Conservation (phyloP, 805 yeast species). For the Saccharomyces jurei region DNA sequence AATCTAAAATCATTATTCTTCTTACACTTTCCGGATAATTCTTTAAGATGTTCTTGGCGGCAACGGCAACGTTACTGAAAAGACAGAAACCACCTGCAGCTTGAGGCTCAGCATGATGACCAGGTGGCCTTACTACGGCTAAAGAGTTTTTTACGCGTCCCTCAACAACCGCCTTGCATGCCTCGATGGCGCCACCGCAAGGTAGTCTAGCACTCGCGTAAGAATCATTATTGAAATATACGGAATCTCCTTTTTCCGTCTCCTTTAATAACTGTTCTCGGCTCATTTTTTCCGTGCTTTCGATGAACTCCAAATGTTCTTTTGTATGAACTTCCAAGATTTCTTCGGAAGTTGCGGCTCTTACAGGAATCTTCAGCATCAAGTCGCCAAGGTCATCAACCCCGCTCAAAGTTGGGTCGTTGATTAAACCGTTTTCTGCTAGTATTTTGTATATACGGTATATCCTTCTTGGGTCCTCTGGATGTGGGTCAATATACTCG, state of each 20-base stretch:
- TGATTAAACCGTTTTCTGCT: slow-evolving; percentile 87
- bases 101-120: slow-evolving; percentile 98
- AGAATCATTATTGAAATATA: slow-evolving; percentile 89
- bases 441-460: slow-evolving; percentile 87
- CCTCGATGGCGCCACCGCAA: slow-evolving; percentile 96
- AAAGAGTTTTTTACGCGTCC: slow-evolving; percentile 84
- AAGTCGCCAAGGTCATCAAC: slow-evolving; percentile 71
- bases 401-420: slow-evolving; percentile 64
- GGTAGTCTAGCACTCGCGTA: slow-evolving; percentile 78
- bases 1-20: slow-evolving; percentile 75
- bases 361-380: slow-evolving; percentile 82
- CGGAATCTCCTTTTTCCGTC: slow-evolving; percentile 89
- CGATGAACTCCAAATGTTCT: slow-evolving; percentile 69
- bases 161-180: slow-evolving; percentile 90
- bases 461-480: slow-evolving; percentile 95
- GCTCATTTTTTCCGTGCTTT: slow-evolving; percentile 67
- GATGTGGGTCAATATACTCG: slow-evolving; percentile 96
- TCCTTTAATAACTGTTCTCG: slow-evolving; percentile 68
- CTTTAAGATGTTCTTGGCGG: slow-evolving; percentile 76
- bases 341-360: slow-evolving; percentile 85
- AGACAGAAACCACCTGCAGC: slow-evolving; percentile 95
- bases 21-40: slow-evolving; percentile 84
- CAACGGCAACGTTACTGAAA: slow-evolving; percentile 94
- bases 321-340: slow-evolving; percentile 77
- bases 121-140: slow-evolving; percentile 97